phyloP scores from a whole-genome alignment of 371 early-diverging fungal genomes.

The Rhizomucor pusillus region DNA sequence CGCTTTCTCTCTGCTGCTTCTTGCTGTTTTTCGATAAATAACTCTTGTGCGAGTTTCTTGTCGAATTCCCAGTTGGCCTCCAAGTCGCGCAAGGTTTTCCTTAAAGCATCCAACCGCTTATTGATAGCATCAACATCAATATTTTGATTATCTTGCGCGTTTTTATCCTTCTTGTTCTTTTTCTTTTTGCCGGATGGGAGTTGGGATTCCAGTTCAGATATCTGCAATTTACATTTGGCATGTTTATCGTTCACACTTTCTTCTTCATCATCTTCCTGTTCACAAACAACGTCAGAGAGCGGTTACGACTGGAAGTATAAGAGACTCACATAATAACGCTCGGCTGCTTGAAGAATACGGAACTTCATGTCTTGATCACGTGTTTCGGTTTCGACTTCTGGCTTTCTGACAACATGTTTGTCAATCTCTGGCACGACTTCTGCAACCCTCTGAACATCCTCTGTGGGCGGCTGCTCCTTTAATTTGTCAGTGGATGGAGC shows the following conservation, averaged over 20 bases:
- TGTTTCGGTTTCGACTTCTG: background rate
- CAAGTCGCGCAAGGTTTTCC: constrained; percentile 38
- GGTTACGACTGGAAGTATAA: constrained; percentile 5
- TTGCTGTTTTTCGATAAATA: constrained; percentile 23
- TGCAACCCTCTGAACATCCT: background rate
- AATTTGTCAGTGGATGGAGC: background rate
- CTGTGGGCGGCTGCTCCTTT: background rate
- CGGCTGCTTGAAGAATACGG: constrained; percentile 30
- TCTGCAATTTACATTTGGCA: constrained; percentile 23
- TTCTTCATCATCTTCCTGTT: constrained; percentile 24
- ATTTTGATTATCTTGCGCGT: constrained; percentile 1
- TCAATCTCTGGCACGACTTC: background rate
- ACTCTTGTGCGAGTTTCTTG: constrained; percentile 32
- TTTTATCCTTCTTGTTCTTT: constrained; percentile 30
- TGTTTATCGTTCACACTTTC: constrained; percentile 29
- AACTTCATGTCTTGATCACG: constrained; percentile 23
- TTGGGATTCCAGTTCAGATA: constrained; percentile 22
- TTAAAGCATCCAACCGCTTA: constrained; percentile 42
- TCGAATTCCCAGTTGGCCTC: constrained; percentile 54
- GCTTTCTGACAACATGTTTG: constrained; percentile 1
- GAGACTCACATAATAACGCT: constrained; percentile 20
- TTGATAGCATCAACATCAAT: constrained; percentile 22
- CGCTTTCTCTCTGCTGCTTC: constrained; percentile 29
- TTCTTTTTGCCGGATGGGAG: constrained; percentile 25
- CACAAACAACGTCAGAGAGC: background rate